Conservation (phyloP, 257 asterid species). For the Mentha longifolia region DNA sequence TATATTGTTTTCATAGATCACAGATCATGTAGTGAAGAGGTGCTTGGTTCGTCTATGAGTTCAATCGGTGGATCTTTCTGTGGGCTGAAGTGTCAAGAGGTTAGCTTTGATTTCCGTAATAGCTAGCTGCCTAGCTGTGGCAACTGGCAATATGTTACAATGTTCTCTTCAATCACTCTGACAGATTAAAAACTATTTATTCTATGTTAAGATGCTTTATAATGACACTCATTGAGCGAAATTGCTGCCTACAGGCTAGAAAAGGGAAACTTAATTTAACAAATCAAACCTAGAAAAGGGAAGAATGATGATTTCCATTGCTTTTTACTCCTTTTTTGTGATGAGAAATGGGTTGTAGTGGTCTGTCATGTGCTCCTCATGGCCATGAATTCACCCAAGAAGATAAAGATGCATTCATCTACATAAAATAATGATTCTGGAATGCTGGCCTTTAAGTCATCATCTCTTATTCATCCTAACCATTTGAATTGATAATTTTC, state of each 20-base stretch:
- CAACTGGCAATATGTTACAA: background rate
- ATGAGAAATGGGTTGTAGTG: conserved; percentile 10
- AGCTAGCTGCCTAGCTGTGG: too few relatives aligned
- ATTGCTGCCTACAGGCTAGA: background rate
- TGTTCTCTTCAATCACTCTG: conserved; percentile 22
- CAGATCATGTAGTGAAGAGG: conserved; percentile 61
- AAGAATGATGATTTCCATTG: background rate
- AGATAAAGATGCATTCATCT: background rate
- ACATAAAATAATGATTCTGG: background rate
- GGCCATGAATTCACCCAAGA: background rate
- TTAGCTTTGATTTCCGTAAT: conserved; percentile 34
- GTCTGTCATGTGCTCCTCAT: conserved; percentile 7
- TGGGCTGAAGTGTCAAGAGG: conserved; percentile 87
- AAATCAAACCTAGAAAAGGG: conserved; percentile 9
- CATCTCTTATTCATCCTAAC: conserved; percentile 2
- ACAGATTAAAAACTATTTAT: conserved; percentile 3
- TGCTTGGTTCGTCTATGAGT: conserved; percentile 44
- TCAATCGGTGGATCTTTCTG: conserved; percentile 63
- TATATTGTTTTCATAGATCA: conserved; percentile 58
- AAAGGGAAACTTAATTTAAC: background rate
- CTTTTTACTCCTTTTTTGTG: background rate
- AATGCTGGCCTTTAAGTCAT: conserved; percentile 12
- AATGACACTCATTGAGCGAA: conserved; percentile 12
- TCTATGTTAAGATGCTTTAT: conserved; percentile 17
- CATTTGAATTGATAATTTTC: background rate